Conservation (phyloP, 768 basidiomycete genomes). For the Lentinula guzmanii region DNA sequence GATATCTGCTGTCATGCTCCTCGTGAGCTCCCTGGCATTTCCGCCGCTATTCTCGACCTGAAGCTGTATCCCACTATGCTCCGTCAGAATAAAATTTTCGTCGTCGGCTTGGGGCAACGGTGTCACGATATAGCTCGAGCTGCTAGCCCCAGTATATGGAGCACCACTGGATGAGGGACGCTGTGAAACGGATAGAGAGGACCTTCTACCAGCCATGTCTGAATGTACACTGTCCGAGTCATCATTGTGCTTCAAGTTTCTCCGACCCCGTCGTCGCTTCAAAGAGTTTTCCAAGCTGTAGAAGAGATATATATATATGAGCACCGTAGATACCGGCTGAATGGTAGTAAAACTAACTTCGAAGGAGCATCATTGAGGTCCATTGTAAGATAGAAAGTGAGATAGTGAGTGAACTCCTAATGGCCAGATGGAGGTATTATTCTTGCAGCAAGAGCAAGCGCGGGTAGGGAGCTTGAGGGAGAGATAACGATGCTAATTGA, state of each 20-base stretch:
- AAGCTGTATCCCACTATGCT: not conserved
- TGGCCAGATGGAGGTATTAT: not conserved
- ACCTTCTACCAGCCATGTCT: not conserved
- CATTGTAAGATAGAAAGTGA: not conserved
- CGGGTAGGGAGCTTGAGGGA: not conserved
- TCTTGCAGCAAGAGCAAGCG: too few relatives aligned
- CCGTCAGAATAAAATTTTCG: not conserved
- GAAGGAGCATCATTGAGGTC: not conserved
- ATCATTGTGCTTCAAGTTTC: constrained; percentile 6
- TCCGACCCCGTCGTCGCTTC: constrained; percentile 8
- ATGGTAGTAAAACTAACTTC: not conserved
- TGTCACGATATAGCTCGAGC: not conserved
- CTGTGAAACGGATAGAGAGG: not conserved
- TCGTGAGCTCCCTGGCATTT: not conserved
- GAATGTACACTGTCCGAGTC: not conserved
- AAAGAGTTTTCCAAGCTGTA: not conserved
- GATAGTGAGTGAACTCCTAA: not conserved
- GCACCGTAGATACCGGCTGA: not conserved
- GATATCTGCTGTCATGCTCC: not conserved
- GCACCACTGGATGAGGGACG: constrained; percentile 5
- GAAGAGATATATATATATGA: not conserved
- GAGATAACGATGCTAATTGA: not conserved
- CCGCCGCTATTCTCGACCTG: not conserved
- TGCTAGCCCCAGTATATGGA: constrained; percentile 1
- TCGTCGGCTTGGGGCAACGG: not conserved